Conservation (phyloP, 164 flowering plant species). For the Chimonanthus salicifolius region DNA sequence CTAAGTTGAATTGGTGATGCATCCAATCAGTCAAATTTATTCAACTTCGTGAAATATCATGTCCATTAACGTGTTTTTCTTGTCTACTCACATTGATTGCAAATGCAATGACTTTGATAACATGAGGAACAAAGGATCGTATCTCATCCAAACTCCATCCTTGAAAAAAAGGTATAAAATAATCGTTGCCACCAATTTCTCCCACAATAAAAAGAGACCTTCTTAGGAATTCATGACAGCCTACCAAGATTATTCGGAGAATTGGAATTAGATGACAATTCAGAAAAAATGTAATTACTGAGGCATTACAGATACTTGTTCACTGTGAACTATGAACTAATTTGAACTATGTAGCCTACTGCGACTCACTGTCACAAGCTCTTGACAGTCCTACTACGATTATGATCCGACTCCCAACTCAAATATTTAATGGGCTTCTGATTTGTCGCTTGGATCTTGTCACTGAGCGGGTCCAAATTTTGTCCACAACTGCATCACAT, state of each 20-base stretch:
- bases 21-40: neutral
- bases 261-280: too few relatives aligned
- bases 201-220: constrained; percentile 28
- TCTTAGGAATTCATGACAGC: constrained; percentile 4
- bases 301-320: too few relatives aligned
- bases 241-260: neutral
- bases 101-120: neutral
- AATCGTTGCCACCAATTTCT: constrained; percentile 35
- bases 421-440: too few relatives aligned
- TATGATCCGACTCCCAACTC: too few relatives aligned
- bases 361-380: too few relatives aligned
- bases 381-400: too few relatives aligned
- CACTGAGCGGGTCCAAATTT: too few relatives aligned
- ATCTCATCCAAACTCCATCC: neutral
- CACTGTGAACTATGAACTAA: too few relatives aligned
- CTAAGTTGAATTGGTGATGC: constrained; percentile 14
- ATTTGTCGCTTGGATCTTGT: too few relatives aligned
- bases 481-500: too few relatives aligned
- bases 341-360: too few relatives aligned
- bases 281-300: too few relatives aligned
- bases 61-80: neutral
- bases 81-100: constrained; percentile 1
- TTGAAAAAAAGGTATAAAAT: neutral
- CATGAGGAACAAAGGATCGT: neutral
- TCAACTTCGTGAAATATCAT: neutral